These are phyloP conservation scores for Clausena lansium DNA, from an alignment of 345 rosid genomes.

Conservation along the genomic window DNA sequence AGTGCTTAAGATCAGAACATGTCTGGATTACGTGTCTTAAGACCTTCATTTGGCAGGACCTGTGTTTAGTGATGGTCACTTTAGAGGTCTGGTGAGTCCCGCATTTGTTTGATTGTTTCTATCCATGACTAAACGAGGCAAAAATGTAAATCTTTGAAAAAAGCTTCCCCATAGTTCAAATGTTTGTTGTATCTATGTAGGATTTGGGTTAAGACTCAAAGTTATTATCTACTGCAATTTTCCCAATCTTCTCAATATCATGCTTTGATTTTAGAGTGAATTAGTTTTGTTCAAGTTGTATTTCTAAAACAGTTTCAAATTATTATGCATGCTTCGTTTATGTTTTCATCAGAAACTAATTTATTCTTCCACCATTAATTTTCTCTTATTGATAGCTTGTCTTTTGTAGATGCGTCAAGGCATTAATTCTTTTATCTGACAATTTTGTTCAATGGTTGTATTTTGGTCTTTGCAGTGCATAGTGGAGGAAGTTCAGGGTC, in stretches of 20 bases:
- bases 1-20: not conserved
- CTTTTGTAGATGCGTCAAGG: not conserved
- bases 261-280: not conserved
- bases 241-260: not conserved
- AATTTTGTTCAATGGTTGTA: conserved; percentile 4
- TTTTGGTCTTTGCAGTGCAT: conserved; percentile 64
- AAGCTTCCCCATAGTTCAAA: not conserved
- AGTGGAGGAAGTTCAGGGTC: conserved; percentile 97
- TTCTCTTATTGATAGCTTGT: not conserved
- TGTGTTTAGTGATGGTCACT: not conserved
- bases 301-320: not conserved
- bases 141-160: not conserved
- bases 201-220: not conserved
- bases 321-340: not conserved
- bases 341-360: not conserved
- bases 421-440: not conserved
- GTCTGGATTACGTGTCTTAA: not conserved
- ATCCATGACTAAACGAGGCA: not conserved
- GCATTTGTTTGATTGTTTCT: not conserved
- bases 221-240: not conserved
- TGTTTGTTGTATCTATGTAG: not conserved
- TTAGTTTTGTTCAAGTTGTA: not conserved
- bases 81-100: not conserved
- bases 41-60: not conserved
- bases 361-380: not conserved